Evolutionary conservation across 2,329 filamentous ascomycete genomes (phyloP), one percentile per base, ranked within the genome.

Genomic region (Thermothelomyces thermophilus): DNA sequence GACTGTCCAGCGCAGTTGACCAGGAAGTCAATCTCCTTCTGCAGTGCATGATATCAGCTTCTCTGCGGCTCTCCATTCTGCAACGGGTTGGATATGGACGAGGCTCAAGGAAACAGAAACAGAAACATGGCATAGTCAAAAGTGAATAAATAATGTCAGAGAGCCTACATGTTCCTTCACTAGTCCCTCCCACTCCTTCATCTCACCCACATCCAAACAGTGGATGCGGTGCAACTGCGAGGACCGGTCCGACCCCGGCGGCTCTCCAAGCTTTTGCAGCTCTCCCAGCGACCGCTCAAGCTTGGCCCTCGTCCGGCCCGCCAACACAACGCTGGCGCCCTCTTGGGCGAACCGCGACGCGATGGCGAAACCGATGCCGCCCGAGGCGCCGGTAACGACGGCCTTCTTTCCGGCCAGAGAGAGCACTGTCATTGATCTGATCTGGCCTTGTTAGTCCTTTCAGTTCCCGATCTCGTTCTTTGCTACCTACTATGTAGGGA

Each of bases 1-100:
- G 83, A 74, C 19, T 90, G 72, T 9, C 89, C 90, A 0, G 89
- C 89, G 22, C 86, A 86, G 62, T 95, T 94, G 56, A 95, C 76
- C 1, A 95, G 76, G 26, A 91, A 71, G 60, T 80, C 73, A 8
- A 63, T 52, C 11, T 52, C 34, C 16, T 44, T 13, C 28, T 20
- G 24, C n/a, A 14, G 20, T 17, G 13, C 10, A 9, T 9, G 3
- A n/a, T 17, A 9, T 42, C 6, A 42, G 28, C 16, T 20, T 22
- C 11, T 14, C 37, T 28, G 14, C 26, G 8, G n/a, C 3, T 17
- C 37, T 16, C 22, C 5, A 36, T n/a, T n/a, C n/a, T n/a, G 14
- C 19, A 3, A 19, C n/a, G 19, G 2, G 5, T 1, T 9, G 7
- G 7, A 14, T 5, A 10, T 13, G 13, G 5, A 34, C 20, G n/a